These are phyloP conservation scores for Hypoxylon intermedium DNA, from an alignment of 495 filamentous ascomycete species.

Conservation along the genomic window DNA sequence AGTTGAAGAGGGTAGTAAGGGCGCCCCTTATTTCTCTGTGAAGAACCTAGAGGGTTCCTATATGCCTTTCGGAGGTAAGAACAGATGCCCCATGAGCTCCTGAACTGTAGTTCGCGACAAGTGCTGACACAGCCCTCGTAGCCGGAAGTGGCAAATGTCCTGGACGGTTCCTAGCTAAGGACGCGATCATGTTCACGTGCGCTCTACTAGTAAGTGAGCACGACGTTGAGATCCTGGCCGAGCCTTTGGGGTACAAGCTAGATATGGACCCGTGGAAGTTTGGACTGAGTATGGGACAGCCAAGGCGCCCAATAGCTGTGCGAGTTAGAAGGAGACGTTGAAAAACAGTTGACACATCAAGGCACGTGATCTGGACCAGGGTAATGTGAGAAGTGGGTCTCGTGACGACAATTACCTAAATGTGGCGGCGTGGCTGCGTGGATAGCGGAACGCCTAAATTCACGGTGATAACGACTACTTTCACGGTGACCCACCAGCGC, in stretches of 20 bases:
- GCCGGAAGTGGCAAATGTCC: slow-evolving; percentile 29
- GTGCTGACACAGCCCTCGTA: neutral
- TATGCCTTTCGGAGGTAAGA: slow-evolving; percentile 40
- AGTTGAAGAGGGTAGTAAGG: neutral
- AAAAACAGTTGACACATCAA: no score
- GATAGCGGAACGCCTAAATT: no score
- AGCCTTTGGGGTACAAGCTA: neutral
- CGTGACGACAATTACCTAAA: no score
- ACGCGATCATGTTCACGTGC: slow-evolving; percentile 31
- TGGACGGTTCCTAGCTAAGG: slow-evolving; percentile 43
- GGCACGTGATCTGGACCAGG: no score
- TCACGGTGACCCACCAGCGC: no score
- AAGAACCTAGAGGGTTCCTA: slow-evolving; percentile 33
- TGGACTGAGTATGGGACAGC: slow-evolving; percentile 6
- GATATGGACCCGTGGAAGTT: slow-evolving; percentile 16
- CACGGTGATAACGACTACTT: no score
- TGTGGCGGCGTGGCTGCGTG: no score
- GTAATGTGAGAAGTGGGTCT: no score
- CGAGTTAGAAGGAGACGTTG: no score
- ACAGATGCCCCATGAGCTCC: neutral
- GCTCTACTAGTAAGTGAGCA: slow-evolving; percentile 22
- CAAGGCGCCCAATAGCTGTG: no score
- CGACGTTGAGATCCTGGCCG: slow-evolving; percentile 30
- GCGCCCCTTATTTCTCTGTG: slow-evolving; percentile 22
- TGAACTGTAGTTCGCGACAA: no score